These are phyloP conservation scores for Pestalotiopsis sp. DNA, from an alignment of 2,329 filamentous ascomycete species.

Conservation along the genomic window DNA sequence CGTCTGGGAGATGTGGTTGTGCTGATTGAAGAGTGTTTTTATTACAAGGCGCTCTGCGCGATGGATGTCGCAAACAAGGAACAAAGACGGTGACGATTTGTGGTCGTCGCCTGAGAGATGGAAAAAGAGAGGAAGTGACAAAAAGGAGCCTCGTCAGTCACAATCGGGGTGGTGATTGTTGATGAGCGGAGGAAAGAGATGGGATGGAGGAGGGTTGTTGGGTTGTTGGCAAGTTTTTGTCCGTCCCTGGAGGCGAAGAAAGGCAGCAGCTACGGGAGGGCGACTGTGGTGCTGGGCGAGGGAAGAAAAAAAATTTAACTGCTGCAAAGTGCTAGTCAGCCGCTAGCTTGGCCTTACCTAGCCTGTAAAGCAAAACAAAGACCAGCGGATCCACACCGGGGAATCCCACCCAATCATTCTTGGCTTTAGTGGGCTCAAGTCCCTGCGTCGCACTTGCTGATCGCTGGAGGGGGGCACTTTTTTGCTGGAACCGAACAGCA, in stretches of 20 bases:
- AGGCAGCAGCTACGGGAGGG: background rate
- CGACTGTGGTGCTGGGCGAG: background rate
- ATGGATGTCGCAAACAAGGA: constrained; percentile 2
- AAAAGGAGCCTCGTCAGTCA: background rate
- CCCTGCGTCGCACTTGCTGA: background rate
- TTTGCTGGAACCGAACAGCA: background rate
- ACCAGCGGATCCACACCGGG: background rate
- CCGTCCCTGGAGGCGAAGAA: constrained; percentile 3
- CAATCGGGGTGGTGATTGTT: background rate
- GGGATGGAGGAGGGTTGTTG: background rate
- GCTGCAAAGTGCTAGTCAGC: constrained; percentile 1
- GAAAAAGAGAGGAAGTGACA: constrained; percentile 11
- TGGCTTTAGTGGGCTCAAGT: background rate
- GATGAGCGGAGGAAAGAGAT: background rate
- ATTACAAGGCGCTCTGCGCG: constrained; percentile 20
- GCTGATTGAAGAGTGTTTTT: constrained; percentile 12
- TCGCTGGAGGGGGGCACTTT: background rate
- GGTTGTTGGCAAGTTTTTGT: constrained; percentile 1
- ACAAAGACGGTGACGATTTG: background rate
- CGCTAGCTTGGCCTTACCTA: background rate
- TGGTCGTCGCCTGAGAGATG: background rate
- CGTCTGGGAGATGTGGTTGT: constrained; percentile 18
- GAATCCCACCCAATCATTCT: background rate
- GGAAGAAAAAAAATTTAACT: background rate
- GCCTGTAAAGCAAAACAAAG: background rate